Evolutionary conservation across 768 basidiomycete species (phyloP).

Genomic region (Lyophyllum atratum): DNA sequence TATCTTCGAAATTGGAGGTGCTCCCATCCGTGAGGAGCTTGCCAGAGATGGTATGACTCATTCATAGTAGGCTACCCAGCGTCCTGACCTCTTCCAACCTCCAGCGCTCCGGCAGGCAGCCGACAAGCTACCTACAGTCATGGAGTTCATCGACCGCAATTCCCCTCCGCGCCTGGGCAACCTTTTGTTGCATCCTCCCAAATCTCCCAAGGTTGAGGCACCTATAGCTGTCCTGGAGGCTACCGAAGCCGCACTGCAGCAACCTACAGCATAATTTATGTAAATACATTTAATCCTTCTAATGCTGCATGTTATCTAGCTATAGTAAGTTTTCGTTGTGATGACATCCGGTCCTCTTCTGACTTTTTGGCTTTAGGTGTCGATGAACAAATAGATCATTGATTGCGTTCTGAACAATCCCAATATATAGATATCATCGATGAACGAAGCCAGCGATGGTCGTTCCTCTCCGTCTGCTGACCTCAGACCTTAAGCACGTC

Average conservation of each 20-base stretch:
- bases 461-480: too few relatives aligned
- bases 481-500: too few relatives aligned
- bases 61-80: neutral
- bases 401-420: neutral
- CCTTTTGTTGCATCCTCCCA: constrained; percentile 52
- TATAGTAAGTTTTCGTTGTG: neutral
- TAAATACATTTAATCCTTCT: neutral
- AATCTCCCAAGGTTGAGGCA: constrained; percentile 25
- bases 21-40: constrained; percentile 86
- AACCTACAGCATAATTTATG: neutral
- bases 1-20: constrained; percentile 91
- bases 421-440: neutral
- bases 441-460: too few relatives aligned
- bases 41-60: constrained; percentile 78
- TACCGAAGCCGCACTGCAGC: constrained; percentile 2
- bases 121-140: constrained; percentile 81
- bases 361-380: neutral
- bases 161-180: constrained; percentile 77
- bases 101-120: constrained; percentile 87
- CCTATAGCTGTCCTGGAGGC: constrained; percentile 10
- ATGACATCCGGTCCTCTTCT: neutral
- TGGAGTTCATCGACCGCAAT: constrained; percentile 78
- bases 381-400: neutral
- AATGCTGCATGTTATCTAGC: neutral
- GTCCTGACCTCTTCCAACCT: neutral